Base-by-base conservation (phyloP, 2,329 filamentous ascomycete genomes). In the Nectriaceae sp. region DNA sequence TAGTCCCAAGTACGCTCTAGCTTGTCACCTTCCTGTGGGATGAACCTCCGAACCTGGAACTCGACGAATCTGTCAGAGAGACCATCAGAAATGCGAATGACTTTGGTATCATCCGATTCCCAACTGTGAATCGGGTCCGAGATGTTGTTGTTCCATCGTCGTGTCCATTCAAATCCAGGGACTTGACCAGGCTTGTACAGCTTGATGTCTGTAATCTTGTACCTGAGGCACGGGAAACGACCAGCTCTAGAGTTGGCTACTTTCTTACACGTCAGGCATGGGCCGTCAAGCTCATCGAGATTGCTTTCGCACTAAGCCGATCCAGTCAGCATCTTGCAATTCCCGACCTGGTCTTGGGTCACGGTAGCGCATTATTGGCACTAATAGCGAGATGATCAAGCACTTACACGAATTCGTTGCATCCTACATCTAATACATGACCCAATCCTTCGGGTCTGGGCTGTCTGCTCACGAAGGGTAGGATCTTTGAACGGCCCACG, bases 371-470 rank as follows among this genome's bases (percentile, higher is more conserved):
- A 29, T 6, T 13, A 6, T 29, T 29, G 24, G 13, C 24, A 29
- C 6, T 13, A 29, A 29, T 13, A 29, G 6, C 6, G 24, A 29
- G 24, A 29, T 6, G 13, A 29, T 29, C 24, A 13, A 36, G 33
- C 29, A 69, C 79, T 74, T 65, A 84, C 81, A 41, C 82, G 75
- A 56, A 84, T 83, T 37, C 80, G 74, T 55, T 84, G 82, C 78
- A 84, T 83, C 42, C 79, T 74, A 53, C 82, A 85, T 38, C 81
- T 72, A 49, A 84, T 77, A 57, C 82, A 85, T 18, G 78, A 82
- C 8, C 80, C 80, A 16, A 80, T 77, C 45, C 76, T 78, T 49
- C 82, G 73, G 2, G 80, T 84, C 47, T 76, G 70, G 1, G 82
- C 82, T 1, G 81, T 84, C 54, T 76, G 70, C 51, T 79, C 71